phyloP scores from a whole-genome alignment of 768 basidiomycete species.

The Tricholoma flavovirens region DNA sequence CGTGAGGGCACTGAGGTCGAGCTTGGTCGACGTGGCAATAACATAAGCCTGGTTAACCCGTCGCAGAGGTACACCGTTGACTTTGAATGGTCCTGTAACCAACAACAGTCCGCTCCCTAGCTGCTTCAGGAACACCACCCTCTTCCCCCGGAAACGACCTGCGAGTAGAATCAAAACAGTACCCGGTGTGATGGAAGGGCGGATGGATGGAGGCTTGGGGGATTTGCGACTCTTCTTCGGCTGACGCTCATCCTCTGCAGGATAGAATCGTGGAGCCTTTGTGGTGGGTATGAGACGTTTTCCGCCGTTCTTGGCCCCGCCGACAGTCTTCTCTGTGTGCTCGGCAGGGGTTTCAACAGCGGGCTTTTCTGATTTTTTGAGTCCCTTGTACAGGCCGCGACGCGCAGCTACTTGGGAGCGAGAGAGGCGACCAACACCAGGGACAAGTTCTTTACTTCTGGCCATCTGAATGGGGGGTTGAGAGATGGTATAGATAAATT shows the following conservation, averaged over 20 bases:
- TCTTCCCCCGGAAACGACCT: constrained; percentile 96
- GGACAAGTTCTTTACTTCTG: constrained; percentile 79
- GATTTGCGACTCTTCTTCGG: constrained; percentile 93
- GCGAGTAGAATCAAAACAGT: constrained; percentile 95
- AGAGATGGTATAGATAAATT: constrained; percentile 2
- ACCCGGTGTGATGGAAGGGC: constrained; percentile 87
- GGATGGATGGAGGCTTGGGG: constrained; percentile 70
- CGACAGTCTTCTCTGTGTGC: constrained; percentile 74
- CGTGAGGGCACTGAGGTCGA: constrained; percentile 72
- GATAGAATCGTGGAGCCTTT: constrained; percentile 90
- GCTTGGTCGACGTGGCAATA: constrained; percentile 94
- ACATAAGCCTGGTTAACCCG: constrained; percentile 99
- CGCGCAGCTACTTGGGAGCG: constrained; percentile 76
- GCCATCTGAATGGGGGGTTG: constrained; percentile 52
- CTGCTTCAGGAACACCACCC: constrained; percentile 98
- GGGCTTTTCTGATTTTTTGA: constrained; percentile 69
- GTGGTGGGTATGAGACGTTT: constrained; percentile 81
- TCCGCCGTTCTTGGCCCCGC: constrained; percentile 87
- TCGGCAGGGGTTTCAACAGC: constrained; percentile 53
- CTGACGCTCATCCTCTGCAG: constrained; percentile 87
- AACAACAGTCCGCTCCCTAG: constrained; percentile 86
- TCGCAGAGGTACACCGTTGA: constrained; percentile 97
- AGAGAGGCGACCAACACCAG: constrained; percentile 77
- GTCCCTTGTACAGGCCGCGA: constrained; percentile 81
- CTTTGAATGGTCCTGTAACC: constrained; percentile 95